phyloP scores from a whole-genome alignment of 306 rosid genomes.

The Cucurbita ficifolia region DNA sequence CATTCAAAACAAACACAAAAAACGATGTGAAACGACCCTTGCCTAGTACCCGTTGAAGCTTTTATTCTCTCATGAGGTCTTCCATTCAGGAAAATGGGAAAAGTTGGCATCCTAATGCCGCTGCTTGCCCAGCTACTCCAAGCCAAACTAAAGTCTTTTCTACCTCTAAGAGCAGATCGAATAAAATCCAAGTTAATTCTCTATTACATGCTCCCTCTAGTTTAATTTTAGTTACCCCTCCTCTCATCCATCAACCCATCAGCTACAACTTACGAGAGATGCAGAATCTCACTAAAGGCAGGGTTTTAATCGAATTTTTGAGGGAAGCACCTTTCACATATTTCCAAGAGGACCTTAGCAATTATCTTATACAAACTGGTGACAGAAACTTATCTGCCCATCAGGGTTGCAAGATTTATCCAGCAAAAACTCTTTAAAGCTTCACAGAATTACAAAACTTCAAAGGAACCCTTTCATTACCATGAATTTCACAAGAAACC shows the following conservation, averaged over 20 bases:
- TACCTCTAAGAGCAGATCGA: neutral
- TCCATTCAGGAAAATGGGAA: neutral
- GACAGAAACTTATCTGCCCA: neutral
- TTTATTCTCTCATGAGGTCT: neutral
- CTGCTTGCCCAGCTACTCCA: neutral
- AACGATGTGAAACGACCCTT: neutral
- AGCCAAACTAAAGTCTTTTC: neutral
- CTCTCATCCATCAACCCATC: neutral
- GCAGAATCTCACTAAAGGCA: neutral
- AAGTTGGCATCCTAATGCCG: neutral
- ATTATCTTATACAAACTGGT: neutral
- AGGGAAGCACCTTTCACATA: neutral
- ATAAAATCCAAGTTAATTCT: neutral
- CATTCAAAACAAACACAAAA: neutral
- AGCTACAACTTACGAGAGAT: neutral
- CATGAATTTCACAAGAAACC: neutral
- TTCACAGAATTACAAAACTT: neutral
- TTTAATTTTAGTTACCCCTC: neutral
- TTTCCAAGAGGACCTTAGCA: neutral
- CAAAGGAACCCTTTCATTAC: neutral
- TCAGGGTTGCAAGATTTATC: neutral
- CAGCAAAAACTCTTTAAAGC: neutral
- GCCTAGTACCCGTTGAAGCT: neutral
- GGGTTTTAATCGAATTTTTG: neutral
- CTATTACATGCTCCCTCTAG: neutral